Conservation (phyloP, 2,329 filamentous ascomycete species). For the Clonostachys rosea region DNA sequence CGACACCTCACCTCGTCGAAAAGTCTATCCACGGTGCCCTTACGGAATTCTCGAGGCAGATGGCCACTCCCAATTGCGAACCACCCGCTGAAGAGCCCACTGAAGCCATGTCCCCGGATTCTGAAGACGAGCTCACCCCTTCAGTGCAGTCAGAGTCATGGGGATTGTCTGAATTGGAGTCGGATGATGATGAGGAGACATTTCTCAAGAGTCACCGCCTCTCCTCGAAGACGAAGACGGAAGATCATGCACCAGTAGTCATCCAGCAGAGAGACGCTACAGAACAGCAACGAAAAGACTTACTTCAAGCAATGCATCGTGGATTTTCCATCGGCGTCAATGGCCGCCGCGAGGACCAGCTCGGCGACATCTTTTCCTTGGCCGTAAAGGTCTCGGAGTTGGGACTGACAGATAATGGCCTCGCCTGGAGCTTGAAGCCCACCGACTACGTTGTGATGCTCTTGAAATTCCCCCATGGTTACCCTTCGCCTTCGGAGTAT, state of each 20-base stretch:
- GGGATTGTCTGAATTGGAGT: not conserved
- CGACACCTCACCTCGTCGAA: not conserved
- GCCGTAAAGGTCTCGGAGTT: slow-evolving; percentile 65
- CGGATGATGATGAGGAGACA: no score
- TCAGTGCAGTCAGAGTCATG: no score
- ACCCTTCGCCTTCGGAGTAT: slow-evolving; percentile 53
- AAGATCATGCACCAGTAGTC: no score
- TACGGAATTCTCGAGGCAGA: not conserved
- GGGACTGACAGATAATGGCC: slow-evolving; percentile 65
- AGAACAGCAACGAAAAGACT: not conserved
- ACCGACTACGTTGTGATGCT: slow-evolving; percentile 68
- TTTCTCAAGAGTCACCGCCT: no score
- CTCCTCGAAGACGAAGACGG: no score
- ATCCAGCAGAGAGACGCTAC: not conserved
- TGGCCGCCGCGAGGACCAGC: not conserved
- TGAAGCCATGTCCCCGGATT: no score
- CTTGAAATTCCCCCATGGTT: slow-evolving; percentile 56
- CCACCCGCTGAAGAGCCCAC: not conserved
- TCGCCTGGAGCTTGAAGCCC: slow-evolving; percentile 64
- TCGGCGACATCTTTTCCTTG: slow-evolving; percentile 45
- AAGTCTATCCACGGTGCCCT: not conserved
- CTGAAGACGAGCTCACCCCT: no score
- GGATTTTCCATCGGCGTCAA: not conserved
- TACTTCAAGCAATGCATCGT: not conserved
- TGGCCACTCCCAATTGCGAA: not conserved